A percentile compares a stretch with the other conserved stretches of the same genome.
These are phyloP conservation scores for Ophiostoma triangulosporum DNA, from an alignment of 2,329 filamentous ascomycete genomes.

Conservation along the genomic window DNA sequence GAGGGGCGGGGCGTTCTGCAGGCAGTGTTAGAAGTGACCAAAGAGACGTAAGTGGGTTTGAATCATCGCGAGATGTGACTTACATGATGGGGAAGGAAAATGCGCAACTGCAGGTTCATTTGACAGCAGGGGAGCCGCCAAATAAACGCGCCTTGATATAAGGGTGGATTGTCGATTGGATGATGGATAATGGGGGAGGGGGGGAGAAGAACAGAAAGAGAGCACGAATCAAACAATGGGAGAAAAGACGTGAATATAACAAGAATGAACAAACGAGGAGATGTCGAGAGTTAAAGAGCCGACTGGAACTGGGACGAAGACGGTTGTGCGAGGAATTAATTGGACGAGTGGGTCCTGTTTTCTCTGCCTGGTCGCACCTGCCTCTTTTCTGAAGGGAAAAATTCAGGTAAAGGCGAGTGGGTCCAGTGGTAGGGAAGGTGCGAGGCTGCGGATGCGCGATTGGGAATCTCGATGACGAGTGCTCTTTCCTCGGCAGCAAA, in stretches of 20 bases:
- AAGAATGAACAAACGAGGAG: not conserved
- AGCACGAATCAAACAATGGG: not conserved
- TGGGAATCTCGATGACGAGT: conserved; percentile 1
- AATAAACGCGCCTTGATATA: conserved; percentile 64
- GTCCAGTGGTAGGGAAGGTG: conserved; percentile 1
- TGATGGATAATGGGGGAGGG: not conserved
- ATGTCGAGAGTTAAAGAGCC: not conserved
- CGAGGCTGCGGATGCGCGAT: not conserved
- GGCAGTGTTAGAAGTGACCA: not conserved
- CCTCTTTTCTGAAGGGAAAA: conserved; percentile 3
- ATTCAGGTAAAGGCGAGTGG: conserved; percentile 3
- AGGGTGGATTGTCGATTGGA: conserved; percentile 1
- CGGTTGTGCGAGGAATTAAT: conserved; percentile 3
- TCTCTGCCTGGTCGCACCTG: not conserved
- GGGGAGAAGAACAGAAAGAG: not conserved
- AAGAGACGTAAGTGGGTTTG: not conserved
- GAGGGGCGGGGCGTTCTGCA: conserved; percentile 40
- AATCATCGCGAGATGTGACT: conserved; percentile 21
- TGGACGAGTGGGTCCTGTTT: conserved; percentile 4
- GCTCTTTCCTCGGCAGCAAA: not conserved
- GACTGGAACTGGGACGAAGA: not conserved
- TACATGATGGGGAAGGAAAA: conserved; percentile 50
- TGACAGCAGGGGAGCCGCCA: conserved; percentile 77
- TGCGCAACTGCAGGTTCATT: conserved; percentile 88
- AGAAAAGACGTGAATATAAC: conserved; percentile 1